phyloP scores from a whole-genome alignment of 1,284 basidiomycete genomes.

The Acaromyces ingoldii region DNA sequence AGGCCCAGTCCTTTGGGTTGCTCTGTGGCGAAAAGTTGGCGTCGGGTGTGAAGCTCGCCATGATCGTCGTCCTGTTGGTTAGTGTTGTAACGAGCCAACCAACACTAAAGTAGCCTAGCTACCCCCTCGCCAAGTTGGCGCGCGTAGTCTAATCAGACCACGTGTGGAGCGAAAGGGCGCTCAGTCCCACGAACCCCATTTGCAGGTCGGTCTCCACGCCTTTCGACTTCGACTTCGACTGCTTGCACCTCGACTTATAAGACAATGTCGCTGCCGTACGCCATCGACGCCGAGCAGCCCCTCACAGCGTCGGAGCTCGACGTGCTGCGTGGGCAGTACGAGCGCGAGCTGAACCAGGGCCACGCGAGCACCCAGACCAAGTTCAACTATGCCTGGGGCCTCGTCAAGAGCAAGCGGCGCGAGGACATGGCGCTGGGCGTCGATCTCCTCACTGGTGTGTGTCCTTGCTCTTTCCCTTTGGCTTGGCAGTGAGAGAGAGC shows the following conservation, averaged over 20 bases:
- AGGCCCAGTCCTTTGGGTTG: conserved; percentile 44
- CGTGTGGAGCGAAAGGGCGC: too few species aligned
- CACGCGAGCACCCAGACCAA: conserved; percentile 92
- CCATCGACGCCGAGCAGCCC: conserved; percentile 85
- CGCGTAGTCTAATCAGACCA: too few species aligned
- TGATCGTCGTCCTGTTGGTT: too few species aligned
- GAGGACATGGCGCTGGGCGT: conserved; percentile 67
- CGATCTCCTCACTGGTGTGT: conserved; percentile 77
- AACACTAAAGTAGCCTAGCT: too few species aligned
- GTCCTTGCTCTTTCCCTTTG: too few species aligned
- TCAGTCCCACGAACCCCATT: too few species aligned
- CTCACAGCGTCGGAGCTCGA: conserved; percentile 83
- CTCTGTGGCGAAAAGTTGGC: conserved; percentile 25
- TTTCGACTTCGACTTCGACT: too few species aligned
- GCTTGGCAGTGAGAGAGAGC: background rate
- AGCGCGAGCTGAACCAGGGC: conserved; percentile 71
- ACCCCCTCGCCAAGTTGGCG: too few species aligned
- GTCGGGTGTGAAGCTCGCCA: conserved; percentile 33
- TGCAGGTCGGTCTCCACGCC: too few species aligned
- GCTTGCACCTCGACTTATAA: background rate
- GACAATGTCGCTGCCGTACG: conserved; percentile 68
- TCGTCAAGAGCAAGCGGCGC: conserved; percentile 53
- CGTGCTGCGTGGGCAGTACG: conserved; percentile 78
- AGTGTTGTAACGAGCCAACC: too few species aligned
- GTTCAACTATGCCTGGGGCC: conserved; percentile 88